Evolutionary conservation across 257 asterid species (phyloP).

Genomic region (Eustoma russellianum): DNA sequence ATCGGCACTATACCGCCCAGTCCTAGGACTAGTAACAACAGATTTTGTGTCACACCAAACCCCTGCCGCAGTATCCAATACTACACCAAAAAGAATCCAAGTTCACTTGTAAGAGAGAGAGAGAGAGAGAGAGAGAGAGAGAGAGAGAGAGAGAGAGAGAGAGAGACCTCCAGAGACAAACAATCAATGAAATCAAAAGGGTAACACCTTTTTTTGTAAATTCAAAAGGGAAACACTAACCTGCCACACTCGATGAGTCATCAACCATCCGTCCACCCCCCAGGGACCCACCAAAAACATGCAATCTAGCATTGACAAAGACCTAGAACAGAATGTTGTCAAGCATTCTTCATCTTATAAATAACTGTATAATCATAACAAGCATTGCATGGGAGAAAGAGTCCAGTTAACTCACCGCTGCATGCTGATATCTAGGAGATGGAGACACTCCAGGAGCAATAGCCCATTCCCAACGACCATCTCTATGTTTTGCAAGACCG

Average conservation of each 20-base stretch:
- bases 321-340: constrained; percentile 40
- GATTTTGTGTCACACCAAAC: constrained; percentile 98
- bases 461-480: constrained; percentile 99
- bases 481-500: constrained; percentile 99
- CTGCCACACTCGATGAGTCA: constrained; percentile 98
- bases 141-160: neutral
- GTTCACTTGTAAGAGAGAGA: neutral
- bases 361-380: neutral
- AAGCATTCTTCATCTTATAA: constrained; percentile 3
- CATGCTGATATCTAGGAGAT: constrained; percentile 97
- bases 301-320: constrained; percentile 96
- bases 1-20: constrained; percentile 94
- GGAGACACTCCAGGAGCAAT: constrained; percentile 99
- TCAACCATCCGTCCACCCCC: constrained; percentile 99
- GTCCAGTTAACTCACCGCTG: constrained; percentile 55
- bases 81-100: constrained; percentile 25
- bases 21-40: constrained; percentile 93
- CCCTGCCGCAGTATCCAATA: constrained; percentile 99
- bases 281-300: constrained; percentile 99
- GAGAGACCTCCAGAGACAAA: neutral
- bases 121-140: too few relatives aligned
- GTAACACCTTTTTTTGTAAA: too few relatives aligned
- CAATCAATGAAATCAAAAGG: neutral
- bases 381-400: neutral
- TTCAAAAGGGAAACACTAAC: constrained; percentile 29